These are phyloP conservation scores for Geotrichum bryndzae DNA, from an alignment of 1,139 yeast genomes.

Conservation along the genomic window DNA sequence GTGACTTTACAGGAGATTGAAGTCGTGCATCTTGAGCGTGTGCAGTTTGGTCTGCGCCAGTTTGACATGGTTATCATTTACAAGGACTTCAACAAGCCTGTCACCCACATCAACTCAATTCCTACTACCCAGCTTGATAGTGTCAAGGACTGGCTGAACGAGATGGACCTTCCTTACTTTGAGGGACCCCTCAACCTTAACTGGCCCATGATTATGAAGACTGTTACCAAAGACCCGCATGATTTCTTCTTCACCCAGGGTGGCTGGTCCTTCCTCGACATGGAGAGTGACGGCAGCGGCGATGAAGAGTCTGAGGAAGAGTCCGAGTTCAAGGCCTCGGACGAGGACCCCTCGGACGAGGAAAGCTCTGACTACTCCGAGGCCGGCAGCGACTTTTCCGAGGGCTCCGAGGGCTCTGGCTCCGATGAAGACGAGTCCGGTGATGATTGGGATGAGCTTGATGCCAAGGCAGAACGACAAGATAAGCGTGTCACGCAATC, in stretches of 20 bases:
- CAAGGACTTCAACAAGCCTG: conserved; percentile 82
- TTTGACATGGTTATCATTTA: conserved; percentile 93
- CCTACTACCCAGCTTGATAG: conserved; percentile 91
- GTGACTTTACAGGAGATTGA: conserved; percentile 89
- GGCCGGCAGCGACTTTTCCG: conserved; percentile 21
- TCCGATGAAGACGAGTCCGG: conserved; percentile 34
- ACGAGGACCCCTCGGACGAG: conserved; percentile 30
- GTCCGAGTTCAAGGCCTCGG: conserved; percentile 35
- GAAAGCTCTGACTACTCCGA: conserved; percentile 25
- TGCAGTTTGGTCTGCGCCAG: conserved; percentile 92
- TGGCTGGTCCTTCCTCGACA: conserved; percentile 87
- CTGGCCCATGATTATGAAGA: conserved; percentile 95
- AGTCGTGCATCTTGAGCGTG: conserved; percentile 92
- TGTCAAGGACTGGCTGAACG: conserved; percentile 92
- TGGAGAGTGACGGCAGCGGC: conserved; percentile 49
- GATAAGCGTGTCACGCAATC: conserved; percentile 25
- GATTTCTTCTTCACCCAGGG: conserved; percentile 83
- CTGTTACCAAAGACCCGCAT: conserved; percentile 85
- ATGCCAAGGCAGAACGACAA: conserved; percentile 33
- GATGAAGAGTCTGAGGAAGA: conserved; percentile 43
- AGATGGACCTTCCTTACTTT: conserved; percentile 88
- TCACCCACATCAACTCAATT: conserved; percentile 87
- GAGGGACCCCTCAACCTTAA: conserved; percentile 95
- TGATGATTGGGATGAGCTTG: conserved; percentile 38
- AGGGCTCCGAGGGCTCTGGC: conserved; percentile 21